phyloP scores from a whole-genome alignment of 192 early-diverging fungal species.

The Backusella mclennaniae region DNA sequence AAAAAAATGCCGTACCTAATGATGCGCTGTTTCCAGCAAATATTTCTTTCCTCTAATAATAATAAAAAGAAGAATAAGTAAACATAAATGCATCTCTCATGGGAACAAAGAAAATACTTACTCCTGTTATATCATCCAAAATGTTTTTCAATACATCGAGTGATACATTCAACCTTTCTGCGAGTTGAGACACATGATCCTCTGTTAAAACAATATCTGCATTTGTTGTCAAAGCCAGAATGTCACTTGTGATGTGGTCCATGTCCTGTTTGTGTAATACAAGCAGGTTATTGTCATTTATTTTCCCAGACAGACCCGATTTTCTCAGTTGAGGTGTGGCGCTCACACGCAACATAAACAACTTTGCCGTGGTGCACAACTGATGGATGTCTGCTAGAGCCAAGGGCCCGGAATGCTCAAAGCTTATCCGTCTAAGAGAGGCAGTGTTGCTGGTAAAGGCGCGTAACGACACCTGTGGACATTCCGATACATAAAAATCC shows the following conservation, averaged over 20 bases:
- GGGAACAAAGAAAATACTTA: background rate
- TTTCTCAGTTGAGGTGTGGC: background rate
- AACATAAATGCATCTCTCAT: background rate
- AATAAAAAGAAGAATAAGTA: background rate
- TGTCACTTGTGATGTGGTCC: background rate
- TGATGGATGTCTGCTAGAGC: background rate
- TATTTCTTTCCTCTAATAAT: background rate
- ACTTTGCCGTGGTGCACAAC: background rate
- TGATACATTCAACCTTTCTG: background rate
- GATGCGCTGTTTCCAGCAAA: background rate
- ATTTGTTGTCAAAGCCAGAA: background rate
- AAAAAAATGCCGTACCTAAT: background rate
- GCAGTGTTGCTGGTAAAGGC: background rate
- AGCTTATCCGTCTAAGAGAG: background rate
- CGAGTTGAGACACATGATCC: background rate
- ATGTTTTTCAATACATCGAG: background rate
- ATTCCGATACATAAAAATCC: background rate
- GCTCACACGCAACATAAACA: background rate
- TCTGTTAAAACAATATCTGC: background rate
- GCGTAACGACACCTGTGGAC: background rate
- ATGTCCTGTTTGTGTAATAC: background rate
- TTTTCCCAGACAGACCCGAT: background rate
- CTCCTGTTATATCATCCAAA: background rate
- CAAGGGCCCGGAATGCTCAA: background rate
- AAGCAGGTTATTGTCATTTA: background rate